Conservation (phyloP, 768 basidiomycete species). For the Porphyrellus cyaneotinctus region DNA sequence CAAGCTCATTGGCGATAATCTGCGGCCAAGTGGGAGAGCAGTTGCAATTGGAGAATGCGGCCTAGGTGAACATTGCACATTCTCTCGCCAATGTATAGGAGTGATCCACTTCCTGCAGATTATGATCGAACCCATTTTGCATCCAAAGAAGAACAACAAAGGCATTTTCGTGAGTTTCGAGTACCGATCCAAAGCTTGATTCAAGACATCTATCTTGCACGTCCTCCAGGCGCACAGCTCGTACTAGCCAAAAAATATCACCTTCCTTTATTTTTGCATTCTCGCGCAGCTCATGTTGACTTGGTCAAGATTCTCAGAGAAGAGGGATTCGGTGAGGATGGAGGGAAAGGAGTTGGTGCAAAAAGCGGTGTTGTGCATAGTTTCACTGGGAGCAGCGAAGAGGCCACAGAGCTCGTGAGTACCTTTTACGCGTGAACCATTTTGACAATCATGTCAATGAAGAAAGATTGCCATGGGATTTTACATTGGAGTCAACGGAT, state of each 20-base stretch:
- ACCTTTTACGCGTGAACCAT: neutral
- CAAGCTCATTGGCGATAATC: conserved; percentile 45
- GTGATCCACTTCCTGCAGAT: conserved; percentile 39
- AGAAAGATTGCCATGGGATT: conserved; percentile 69
- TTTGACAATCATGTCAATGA: neutral
- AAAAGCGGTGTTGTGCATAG: conserved; percentile 79
- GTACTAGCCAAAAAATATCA: conserved; percentile 62
- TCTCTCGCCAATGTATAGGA: neutral
- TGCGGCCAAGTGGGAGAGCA: conserved; percentile 52
- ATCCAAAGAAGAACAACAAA: conserved; percentile 52
- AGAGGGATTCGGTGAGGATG: conserved; percentile 57
- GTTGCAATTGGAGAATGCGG: conserved; percentile 81
- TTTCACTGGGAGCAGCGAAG: conserved; percentile 65
- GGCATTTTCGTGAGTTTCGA: conserved; percentile 54
- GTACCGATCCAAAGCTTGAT: neutral
- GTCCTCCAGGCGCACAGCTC: conserved; percentile 48
- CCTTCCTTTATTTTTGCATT: conserved; percentile 79
- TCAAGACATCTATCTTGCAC: neutral
- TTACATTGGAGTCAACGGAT: conserved; percentile 60
- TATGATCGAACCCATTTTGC: conserved; percentile 75
- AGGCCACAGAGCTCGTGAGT: conserved; percentile 63
- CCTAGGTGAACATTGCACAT: conserved; percentile 43
- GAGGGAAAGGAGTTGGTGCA: conserved; percentile 52
- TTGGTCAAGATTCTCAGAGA: conserved; percentile 61
- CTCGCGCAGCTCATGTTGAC: conserved; percentile 69